These are phyloP conservation scores for Nemophila menziesii DNA, from an alignment of 257 asterid species.

Conservation along the genomic window DNA sequence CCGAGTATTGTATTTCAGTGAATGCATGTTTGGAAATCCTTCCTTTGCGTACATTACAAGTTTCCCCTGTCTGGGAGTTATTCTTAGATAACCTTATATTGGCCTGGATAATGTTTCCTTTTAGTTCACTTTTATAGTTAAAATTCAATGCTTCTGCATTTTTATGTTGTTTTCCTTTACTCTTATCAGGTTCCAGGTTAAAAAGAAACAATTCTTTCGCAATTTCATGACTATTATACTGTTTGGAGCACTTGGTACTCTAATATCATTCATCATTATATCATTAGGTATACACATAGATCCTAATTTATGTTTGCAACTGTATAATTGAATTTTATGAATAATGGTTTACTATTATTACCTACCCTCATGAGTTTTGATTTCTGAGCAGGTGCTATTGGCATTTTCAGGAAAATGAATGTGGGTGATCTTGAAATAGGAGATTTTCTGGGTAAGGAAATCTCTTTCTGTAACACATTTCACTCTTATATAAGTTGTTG, in stretches of 20 bases:
- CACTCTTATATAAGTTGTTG: conserved; percentile 10
- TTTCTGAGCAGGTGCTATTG: conserved; percentile 56
- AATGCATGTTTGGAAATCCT: background rate
- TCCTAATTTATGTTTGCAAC: conserved; percentile 8
- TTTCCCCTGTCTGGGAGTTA: background rate
- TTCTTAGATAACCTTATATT: background rate
- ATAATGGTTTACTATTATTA: background rate
- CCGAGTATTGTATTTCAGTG: background rate
- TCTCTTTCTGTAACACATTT: conserved; percentile 1
- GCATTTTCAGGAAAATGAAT: conserved; percentile 50
- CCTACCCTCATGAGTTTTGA: conserved; percentile 4
- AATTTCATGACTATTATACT: conserved; percentile 81
- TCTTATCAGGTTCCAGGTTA: conserved; percentile 92
- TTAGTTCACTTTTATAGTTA: background rate
- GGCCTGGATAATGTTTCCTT: background rate
- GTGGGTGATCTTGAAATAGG: conserved; percentile 54
- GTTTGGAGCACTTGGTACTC: conserved; percentile 91
- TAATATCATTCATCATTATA: conserved; percentile 78
- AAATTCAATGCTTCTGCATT: background rate
- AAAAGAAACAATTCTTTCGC: conserved; percentile 97
- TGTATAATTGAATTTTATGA: background rate
- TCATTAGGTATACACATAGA: conserved; percentile 51
- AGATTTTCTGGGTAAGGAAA: conserved; percentile 70
- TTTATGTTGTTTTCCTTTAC: conserved; percentile 9
- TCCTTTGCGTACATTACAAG: background rate